Evolutionary conservation across 225 moss, liverwort and hornwort genomes (phyloP), one percentile per base, ranked within the genome.

Genomic region (Pseudisothecium myosuroides): DNA sequence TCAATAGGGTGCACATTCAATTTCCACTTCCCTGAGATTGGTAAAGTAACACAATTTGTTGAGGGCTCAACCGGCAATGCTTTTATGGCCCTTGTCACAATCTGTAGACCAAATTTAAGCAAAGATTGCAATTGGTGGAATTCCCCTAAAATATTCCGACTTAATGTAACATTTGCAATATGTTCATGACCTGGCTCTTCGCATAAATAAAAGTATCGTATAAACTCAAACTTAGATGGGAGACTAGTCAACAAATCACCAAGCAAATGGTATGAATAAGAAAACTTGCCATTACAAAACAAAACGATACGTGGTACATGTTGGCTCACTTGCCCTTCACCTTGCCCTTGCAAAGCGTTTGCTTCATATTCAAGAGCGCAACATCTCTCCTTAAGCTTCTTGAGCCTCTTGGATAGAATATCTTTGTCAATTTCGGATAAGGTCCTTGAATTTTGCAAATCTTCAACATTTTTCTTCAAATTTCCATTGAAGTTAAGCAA

Each of bases 331-430:
- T 36, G 43, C 3, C 15, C 13, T 37, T 34, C 15, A 5, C 6
- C 6, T 11, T 68, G 73, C 6, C 74, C 17, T 2, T 12, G 31
- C 8, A 12, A 21, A 50, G 20, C 21, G 21, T 50, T 50, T 21
- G 50, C 5, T 34, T 50, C 76, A 76, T 50, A 12, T 12, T 21
- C 50, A 50, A 76, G 50, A 50, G 13, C 13, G 5, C 50, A 75
- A 49, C 49, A 49, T 49, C 49, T 20, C 8, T 49, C 7, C 1
- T 49, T 75, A 12, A 49, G 32, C 7, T 1, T 19, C 32, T 49
- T 75, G 2, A 75, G 7, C 3, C 2, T 32, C 7, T 5, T 12
- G 0, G 12, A 75, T 32, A 75, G 5, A 0, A 7, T 32, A 10
- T 11, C 75, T 50, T 75, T 32, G 32, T 75, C 32, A 49, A 2